These are phyloP conservation scores for Beauveria pseudobassiana DNA, from an alignment of 2,329 filamentous ascomycete species.

Conservation along the genomic window DNA sequence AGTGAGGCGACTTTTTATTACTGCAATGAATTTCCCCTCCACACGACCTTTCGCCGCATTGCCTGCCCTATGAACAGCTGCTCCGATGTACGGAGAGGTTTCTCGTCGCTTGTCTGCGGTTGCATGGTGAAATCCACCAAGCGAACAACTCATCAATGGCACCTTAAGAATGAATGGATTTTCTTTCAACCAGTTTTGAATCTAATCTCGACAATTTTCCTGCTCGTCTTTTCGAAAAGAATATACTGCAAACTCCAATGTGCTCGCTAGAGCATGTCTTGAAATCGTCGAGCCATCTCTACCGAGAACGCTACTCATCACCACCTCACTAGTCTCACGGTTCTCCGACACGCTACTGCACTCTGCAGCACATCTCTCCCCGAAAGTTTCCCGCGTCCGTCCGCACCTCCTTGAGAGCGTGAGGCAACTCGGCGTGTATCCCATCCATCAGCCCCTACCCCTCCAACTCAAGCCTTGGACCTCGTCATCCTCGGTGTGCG, in stretches of 20 bases:
- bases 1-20: slow-evolving; percentile 6
- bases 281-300: background rate
- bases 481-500: too few species aligned
- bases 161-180: too few species aligned
- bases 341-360: background rate
- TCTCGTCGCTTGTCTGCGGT: background rate
- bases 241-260: background rate
- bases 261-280: background rate
- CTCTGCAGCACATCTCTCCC: background rate
- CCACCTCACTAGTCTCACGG: background rate
- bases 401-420: background rate
- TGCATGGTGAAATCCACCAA: background rate
- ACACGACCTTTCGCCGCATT: background rate
- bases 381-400: background rate
- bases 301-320: background rate
- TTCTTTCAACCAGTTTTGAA: too few species aligned
- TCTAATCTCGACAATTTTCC: background rate
- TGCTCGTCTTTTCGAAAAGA: background rate
- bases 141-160: background rate
- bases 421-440: background rate
- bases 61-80: background rate
- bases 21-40: background rate
- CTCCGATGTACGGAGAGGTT: slow-evolving; percentile 5
- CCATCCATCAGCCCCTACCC: too few species aligned
- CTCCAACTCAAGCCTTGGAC: too few species aligned